phyloP scores from a whole-genome alignment of 179 eudicot genomes.

The Beta lomatogona region DNA sequence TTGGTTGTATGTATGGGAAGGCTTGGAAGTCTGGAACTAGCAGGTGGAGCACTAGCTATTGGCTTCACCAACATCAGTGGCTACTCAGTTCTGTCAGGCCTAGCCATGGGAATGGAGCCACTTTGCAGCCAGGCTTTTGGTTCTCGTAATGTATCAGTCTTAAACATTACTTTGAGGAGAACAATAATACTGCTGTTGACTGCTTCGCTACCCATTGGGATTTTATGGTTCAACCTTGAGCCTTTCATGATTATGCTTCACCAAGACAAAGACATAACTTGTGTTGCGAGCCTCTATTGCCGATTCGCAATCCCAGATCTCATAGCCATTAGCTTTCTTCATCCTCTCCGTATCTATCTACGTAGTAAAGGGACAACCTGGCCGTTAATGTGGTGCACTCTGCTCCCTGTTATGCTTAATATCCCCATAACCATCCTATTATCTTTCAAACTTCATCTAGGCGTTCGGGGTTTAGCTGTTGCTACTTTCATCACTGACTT shows the following conservation, averaged over 20 bases:
- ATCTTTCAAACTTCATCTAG: slow-evolving; percentile 59
- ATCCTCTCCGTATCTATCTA: slow-evolving; percentile 80
- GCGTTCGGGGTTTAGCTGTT: slow-evolving; percentile 67
- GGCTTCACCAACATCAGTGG: slow-evolving; percentile 93
- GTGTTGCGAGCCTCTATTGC: slow-evolving; percentile 71
- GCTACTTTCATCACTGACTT: slow-evolving; percentile 63
- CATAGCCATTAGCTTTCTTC: slow-evolving; percentile 72
- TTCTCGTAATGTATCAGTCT: slow-evolving; percentile 55
- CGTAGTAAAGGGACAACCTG: slow-evolving; percentile 75
- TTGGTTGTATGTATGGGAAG: slow-evolving; percentile 82
- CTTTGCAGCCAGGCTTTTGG: slow-evolving; percentile 93
- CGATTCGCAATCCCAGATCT: slow-evolving; percentile 79
- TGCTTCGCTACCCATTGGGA: slow-evolving; percentile 66
- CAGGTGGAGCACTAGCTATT: slow-evolving; percentile 92
- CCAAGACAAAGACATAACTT: slow-evolving; percentile 64
- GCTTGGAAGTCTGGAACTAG: slow-evolving; percentile 83
- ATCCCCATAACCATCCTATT: slow-evolving; percentile 61
- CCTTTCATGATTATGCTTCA: slow-evolving; percentile 65
- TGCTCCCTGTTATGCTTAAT: slow-evolving; percentile 57
- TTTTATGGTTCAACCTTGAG: slow-evolving; percentile 77
- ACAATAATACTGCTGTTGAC: slow-evolving; percentile 61
- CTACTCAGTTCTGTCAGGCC: slow-evolving; percentile 82
- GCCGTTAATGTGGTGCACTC: slow-evolving; percentile 81
- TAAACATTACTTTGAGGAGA: slow-evolving; percentile 52
- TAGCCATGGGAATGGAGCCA: slow-evolving; percentile 94